Evolutionary conservation across 257 asterid species (phyloP), one percentile per base, ranked within the genome.

Genomic region (Eucommia ulmoides): DNA sequence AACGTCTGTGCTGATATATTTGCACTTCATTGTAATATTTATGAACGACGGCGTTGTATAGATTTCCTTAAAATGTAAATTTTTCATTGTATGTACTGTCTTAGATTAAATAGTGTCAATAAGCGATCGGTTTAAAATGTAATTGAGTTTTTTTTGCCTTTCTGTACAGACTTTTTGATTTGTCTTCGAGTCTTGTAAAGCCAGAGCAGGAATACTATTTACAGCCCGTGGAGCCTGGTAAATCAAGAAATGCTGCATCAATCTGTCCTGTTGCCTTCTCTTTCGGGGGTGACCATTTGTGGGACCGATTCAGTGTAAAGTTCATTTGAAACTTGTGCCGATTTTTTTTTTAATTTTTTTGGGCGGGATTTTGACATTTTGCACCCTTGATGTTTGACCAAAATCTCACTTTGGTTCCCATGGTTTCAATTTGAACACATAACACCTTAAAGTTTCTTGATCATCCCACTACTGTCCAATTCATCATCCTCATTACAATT

Each of bases 291-390:
- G 82, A 76, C 61, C 98, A 89, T 73, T 60, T 89, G 79, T 89
- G 98, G 96, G 98, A 89, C 70, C 75, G 69, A 75, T 82, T 89
- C 62, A 85, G 87, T 70, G 98, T 85, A 75, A n/a, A 67, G 94
- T 67, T 50, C 23, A 57, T 24, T 58, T 23, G 42, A 15, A 29
- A 38, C 19, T 38, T 6, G 45, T 15, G 6, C n/a, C n/a, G n/a
- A n/a, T n/a, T n/a, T n/a, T n/a, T n/a, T n/a, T n/a, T n/a, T n/a
- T n/a, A n/a, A n/a, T n/a, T n/a, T n/a, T n/a, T n/a, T n/a, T n/a
- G n/a, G n/a, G n/a, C n/a, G n/a, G n/a, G n/a, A n/a, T n/a, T n/a
- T n/a, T n/a, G n/a, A n/a, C n/a, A n/a, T n/a, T n/a, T n/a, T n/a
- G n/a, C n/a, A n/a, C n/a, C n/a, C n/a, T n/a, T n/a, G n/a, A n/a